Base-by-base conservation (phyloP, 768 basidiomycete species). In the Leccinum subgranulosum region DNA sequence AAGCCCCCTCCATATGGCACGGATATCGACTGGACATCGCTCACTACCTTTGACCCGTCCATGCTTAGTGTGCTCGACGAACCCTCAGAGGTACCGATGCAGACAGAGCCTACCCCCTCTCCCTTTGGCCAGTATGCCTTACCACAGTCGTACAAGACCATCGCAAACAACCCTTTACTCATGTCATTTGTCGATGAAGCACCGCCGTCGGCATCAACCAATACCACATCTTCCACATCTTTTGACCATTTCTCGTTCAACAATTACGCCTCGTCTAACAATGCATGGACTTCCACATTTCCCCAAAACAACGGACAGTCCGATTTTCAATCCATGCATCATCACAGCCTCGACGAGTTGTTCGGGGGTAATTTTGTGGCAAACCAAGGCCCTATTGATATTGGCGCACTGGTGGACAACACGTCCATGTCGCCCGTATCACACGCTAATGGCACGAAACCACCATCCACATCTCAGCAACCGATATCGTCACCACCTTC, bases 131-230 rank as follows among this genome's bases (percentile, higher is more conserved):
- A 74, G 53, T 76, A 73, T 60, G 75, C 81, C 7, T 74, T 81
- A n/a, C 65, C 69, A 17, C 68, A 79, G 29, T 70, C 78, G 1
- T 92, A 84, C 71, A 92, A 87, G 56, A 90, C 88, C 11, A 86
- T 94, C 56, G 90, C 90, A 51, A 85, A 80, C 73, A 92, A 92
- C 60, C 90, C 92, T 1, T 79, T 85, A 74, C 92, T 88, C 77
- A 90, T 89, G 77, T 90, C 90, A n/a, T 88, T 88, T 68, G 82
- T 86, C 15, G 81, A 84, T 19, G 85, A 86, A 59, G 64, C 74
- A 36, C 69, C 74, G 34, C 69, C 74, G 15, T 65, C 74, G 1
- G 48, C 45, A 14, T 48, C 61, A 46, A 53, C 62, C 25, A 59
- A 64, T 56, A 59, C 65, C 59, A 64, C 53, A 19, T 36, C 64